Base-by-base conservation (phyloP, 2,329 filamentous ascomycete genomes). In the Aureobasidium subglaciale region DNA sequence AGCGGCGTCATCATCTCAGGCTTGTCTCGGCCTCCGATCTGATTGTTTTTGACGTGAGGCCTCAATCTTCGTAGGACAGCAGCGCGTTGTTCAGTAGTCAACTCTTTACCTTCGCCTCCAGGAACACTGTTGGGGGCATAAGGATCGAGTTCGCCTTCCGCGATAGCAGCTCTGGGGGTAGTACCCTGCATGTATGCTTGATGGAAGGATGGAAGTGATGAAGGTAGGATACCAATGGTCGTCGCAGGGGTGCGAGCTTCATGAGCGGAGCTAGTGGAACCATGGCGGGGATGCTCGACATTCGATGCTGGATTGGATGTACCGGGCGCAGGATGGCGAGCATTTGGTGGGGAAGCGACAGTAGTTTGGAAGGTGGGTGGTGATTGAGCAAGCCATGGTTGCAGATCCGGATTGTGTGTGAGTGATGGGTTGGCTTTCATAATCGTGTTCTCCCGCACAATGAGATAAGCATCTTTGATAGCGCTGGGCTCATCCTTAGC, bases 381-480 rank as follows among this genome's bases (percentile, higher is more conserved):
- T 52, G 73, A 87, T 52, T 76, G 76, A 48, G 73, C 77, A 65
- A 78, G 73, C 68, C 80, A 85, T 42, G 75, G 75, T 59, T 74
- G 76, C 61, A 76, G 73, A 63, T 71, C 75, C 49, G 75, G 73
- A 37, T 75, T 73, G 56, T 73, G 71, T 34, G 78, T 77, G 57
- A 84, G 73, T n/a, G 78, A 74, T 56, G 83, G 90, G 69, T 90
- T 95, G 55, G 85, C 86, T 70, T 91, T 88, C 91, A 97, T 97
- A 69, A 97, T 82, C 70, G 96, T 93, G 69, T 97, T 97, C 72
- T 99, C 93, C 53, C 92, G 84, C 24, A 99, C 90, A 69, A 99
- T 99, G 73, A 96, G 85, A 74, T 97, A 99, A 1, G 93, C 93
- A 72, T 99, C 93, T 74, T 99, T 99, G 77, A 99, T 96, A 10